Base-by-base conservation (phyloP, 768 basidiomycete species). In the Rubroboletus pulcherrimus region DNA sequence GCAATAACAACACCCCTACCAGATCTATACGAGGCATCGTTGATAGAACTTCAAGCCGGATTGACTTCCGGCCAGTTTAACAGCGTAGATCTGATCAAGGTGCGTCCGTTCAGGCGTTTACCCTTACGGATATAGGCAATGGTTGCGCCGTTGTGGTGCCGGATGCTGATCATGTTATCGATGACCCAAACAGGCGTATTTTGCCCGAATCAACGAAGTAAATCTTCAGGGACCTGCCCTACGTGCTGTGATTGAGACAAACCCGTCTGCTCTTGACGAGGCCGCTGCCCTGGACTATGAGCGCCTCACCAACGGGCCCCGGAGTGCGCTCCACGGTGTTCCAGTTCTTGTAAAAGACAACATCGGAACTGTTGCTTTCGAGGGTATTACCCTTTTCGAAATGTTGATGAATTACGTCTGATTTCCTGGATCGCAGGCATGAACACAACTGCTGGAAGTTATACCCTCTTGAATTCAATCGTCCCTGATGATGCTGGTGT, bases 391-490 rank as follows among this genome's bases (percentile, higher is more conserved):
- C 15, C 1, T 21, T 35, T 24, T 26, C 11, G 10, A 11, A 21
- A 15, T 21, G 17, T 17, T 8, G 9, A n/a, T n/a, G 14, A 7
- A 7, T 17, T 8, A n/a, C 33, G 6, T 35, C 29, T 57, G 38
- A 55, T 29, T 46, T 11, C 14, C 6, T 14, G 53, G n/a, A 15
- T 39, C 9, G 8, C 37, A 62, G 75, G 76, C 21, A 74, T 77
- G 74, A 75, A 76, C 58, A 75, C 74, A 1, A 75, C 74, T 1
- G 74, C 76, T 1, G 75, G 75, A 26, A 74, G 74, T 9, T 77
- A 65, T 45, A 65, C 70, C 24, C 67, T 77, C 11, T 61, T 75
- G 14, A 63, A 62, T 1, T 74, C 74, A 3, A 58, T 73, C 21
- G 63, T 73, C 15, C 67, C 68, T 0, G 65, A 67, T 12, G 76